These are phyloP conservation scores for Plasmopara muralis DNA, from an alignment of 352 stramenopile genomes.

Conservation along the genomic window DNA sequence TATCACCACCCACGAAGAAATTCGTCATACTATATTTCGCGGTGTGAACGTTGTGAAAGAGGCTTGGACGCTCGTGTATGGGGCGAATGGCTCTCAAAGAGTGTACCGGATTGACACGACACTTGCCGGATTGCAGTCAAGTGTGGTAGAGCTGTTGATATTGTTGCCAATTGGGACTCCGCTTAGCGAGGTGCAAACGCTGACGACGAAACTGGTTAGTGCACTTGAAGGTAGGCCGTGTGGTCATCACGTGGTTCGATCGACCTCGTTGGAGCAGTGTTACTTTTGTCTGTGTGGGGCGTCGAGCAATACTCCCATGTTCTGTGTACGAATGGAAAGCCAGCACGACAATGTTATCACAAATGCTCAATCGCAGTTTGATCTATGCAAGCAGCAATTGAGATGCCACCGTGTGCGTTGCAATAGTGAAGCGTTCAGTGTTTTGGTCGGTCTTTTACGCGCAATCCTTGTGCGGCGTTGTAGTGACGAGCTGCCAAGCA, in stretches of 20 bases:
- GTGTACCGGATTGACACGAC: slow-evolving; percentile 34
- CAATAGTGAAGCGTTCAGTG: slow-evolving; percentile 26
- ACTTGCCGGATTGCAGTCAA: slow-evolving; percentile 20
- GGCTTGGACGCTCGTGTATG: slow-evolving; percentile 9
- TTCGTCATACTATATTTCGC: slow-evolving; percentile 12
- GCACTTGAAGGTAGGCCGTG: slow-evolving; percentile 2
- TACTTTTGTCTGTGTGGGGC: slow-evolving; percentile 25
- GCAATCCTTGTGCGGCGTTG: slow-evolving; percentile 20
- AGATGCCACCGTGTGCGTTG: slow-evolving; percentile 8
- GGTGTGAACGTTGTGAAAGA: slow-evolving; percentile 12
- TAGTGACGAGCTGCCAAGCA: slow-evolving; percentile 9
- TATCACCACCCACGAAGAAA: slow-evolving; percentile 23
- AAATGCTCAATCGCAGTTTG: slow-evolving; percentile 10
- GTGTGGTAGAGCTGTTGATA: slow-evolving; percentile 28
- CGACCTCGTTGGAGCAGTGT: slow-evolving; percentile 10
- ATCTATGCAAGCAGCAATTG: slow-evolving; percentile 16
- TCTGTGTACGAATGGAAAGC: slow-evolving; percentile 24
- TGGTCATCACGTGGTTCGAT: slow-evolving; percentile 9
- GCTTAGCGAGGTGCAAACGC: slow-evolving; percentile 1
- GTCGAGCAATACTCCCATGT: slow-evolving; percentile 17
- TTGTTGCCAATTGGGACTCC: slow-evolving; percentile 5
- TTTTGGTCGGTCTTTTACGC: slow-evolving; percentile 25
- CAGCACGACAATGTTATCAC: slow-evolving; percentile 1
- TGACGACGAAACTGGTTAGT: slow-evolving; percentile 14
- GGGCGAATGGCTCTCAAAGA: neutral